These are phyloP conservation scores for Bipolaris gigantea DNA, from an alignment of 2,329 filamentous ascomycete species.

Conservation along the genomic window DNA sequence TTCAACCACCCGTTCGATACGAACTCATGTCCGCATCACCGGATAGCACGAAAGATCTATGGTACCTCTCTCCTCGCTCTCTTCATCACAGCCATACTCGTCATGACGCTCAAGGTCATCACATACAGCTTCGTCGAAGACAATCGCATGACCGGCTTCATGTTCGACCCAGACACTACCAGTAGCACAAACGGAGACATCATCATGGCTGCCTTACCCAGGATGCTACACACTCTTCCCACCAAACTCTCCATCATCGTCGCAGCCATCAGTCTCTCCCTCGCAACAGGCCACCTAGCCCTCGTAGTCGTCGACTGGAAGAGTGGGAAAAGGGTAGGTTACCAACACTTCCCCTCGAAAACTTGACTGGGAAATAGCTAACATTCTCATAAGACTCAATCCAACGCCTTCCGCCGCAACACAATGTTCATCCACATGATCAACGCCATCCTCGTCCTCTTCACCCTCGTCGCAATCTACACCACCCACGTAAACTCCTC, in stretches of 20 bases:
- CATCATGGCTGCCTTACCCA: constrained; percentile 36
- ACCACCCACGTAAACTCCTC: constrained; percentile 37
- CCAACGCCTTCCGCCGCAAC: constrained; percentile 40
- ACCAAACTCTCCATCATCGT: constrained; percentile 35
- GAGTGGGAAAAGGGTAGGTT: constrained; percentile 26
- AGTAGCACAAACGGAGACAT: constrained; percentile 12
- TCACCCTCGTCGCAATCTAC: constrained; percentile 35
- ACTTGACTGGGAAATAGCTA: not conserved
- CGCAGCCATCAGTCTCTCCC: constrained; percentile 25
- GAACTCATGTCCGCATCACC: constrained; percentile 20
- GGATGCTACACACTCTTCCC: constrained; percentile 27
- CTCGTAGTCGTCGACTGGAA: constrained; percentile 34
- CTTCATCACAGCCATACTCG: constrained; percentile 21
- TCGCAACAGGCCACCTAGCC: constrained; percentile 24
- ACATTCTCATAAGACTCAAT: constrained; percentile 25
- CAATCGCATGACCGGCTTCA: constrained; percentile 37
- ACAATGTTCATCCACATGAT: constrained; percentile 37
- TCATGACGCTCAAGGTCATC: constrained; percentile 33
- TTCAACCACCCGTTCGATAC: constrained; percentile 15
- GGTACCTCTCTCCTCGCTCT: constrained; percentile 22
- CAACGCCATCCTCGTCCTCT: constrained; percentile 36
- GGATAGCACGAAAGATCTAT: constrained; percentile 26
- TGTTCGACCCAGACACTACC: constrained; percentile 22
- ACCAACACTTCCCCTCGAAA: not conserved
- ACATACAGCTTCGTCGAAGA: constrained; percentile 41